Percentiles rank a stretch among this genome's conserved stretches.
Evolutionary conservation across 495 filamentous ascomycete genomes (phyloP).

Genomic region (Xylaria grammica): DNA sequence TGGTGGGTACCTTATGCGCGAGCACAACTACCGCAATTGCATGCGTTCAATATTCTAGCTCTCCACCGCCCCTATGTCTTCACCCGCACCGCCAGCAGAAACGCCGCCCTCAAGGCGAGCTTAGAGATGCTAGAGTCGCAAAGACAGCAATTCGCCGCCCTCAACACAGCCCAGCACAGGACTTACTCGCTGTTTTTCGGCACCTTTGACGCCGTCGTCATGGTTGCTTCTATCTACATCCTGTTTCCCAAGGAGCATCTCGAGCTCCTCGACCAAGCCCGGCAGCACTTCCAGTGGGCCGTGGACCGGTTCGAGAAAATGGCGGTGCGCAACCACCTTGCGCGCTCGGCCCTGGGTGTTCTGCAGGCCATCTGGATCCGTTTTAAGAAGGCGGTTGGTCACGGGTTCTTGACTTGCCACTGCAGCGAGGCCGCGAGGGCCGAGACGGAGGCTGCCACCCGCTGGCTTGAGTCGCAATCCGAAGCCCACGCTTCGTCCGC

Average conservation of each 20-base stretch:
- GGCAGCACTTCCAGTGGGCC: constrained; percentile 59
- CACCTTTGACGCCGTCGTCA: constrained; percentile 67
- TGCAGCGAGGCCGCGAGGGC: constrained; percentile 22
- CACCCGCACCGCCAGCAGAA: constrained; percentile 54
- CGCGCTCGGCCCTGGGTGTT: constrained; percentile 58
- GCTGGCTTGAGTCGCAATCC: constrained; percentile 29
- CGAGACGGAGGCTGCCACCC: constrained; percentile 27
- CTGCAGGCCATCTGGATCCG: constrained; percentile 52
- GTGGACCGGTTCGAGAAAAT: constrained; percentile 59
- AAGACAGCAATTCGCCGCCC: constrained; percentile 51
- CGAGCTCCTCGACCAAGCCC: constrained; percentile 45
- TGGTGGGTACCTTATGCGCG: constrained; percentile 58
- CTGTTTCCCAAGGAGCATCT: constrained; percentile 55
- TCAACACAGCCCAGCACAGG: constrained; percentile 59
- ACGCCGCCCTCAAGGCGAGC: constrained; percentile 59
- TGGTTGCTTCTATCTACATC: constrained; percentile 64
- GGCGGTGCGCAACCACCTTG: constrained; percentile 54
- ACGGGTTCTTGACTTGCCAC: constrained; percentile 25
- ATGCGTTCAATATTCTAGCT: constrained; percentile 61
- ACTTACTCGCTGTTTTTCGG: constrained; percentile 61
- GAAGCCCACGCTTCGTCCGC: constrained; percentile 24
- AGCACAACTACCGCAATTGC: constrained; percentile 50
- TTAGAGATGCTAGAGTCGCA: constrained; percentile 61
- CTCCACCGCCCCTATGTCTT: constrained; percentile 69
- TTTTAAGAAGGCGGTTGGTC: constrained; percentile 49